Percentiles rank a stretch among this genome's conserved stretches.
Conservation (phyloP, 2,329 filamentous ascomycete genomes). For the Dothistroma pini region DNA sequence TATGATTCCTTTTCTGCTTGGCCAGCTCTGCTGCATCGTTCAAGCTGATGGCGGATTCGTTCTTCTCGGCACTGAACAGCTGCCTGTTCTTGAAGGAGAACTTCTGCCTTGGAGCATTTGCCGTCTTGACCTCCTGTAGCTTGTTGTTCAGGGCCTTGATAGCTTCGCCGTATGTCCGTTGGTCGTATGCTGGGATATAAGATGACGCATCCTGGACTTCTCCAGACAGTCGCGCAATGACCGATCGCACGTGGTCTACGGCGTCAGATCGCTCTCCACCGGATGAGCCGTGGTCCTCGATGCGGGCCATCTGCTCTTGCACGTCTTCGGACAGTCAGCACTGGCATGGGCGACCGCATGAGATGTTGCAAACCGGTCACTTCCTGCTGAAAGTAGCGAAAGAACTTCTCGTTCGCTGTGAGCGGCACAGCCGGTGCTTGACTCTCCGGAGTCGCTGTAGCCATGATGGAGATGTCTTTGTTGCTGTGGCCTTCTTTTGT, state of each 20-base stretch:
- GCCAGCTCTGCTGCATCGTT: constrained; percentile 55
- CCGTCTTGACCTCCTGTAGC: constrained; percentile 65
- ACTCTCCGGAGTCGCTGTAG: constrained; percentile 9
- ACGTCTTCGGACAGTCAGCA: constrained; percentile 54
- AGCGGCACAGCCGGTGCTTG: constrained; percentile 12
- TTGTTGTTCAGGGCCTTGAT: constrained; percentile 79
- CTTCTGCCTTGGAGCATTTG: constrained; percentile 68
- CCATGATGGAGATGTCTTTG: constrained; percentile 4
- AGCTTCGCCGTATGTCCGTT: constrained; percentile 77
- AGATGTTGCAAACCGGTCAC: constrained; percentile 55
- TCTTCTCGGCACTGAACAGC: constrained; percentile 33
- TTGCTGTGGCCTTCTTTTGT: not conserved
- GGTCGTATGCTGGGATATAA: constrained; percentile 84
- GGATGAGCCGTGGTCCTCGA: constrained; percentile 59
- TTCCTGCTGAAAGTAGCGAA: constrained; percentile 75
- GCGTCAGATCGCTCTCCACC: constrained; percentile 76
- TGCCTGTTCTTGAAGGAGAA: constrained; percentile 69
- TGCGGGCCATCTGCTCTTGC: constrained; percentile 68
- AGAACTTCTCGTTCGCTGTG: constrained; percentile 71
- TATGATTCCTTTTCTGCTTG: constrained; percentile 42
- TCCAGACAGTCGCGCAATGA: constrained; percentile 75
- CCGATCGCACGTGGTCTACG: constrained; percentile 72
- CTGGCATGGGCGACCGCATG: constrained; percentile 2
- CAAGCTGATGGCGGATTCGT: constrained; percentile 49
- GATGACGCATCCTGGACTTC: constrained; percentile 80